Evolutionary conservation across 352 stramenopile genomes (phyloP).

Genomic region (Globisporangium apiculatum): DNA sequence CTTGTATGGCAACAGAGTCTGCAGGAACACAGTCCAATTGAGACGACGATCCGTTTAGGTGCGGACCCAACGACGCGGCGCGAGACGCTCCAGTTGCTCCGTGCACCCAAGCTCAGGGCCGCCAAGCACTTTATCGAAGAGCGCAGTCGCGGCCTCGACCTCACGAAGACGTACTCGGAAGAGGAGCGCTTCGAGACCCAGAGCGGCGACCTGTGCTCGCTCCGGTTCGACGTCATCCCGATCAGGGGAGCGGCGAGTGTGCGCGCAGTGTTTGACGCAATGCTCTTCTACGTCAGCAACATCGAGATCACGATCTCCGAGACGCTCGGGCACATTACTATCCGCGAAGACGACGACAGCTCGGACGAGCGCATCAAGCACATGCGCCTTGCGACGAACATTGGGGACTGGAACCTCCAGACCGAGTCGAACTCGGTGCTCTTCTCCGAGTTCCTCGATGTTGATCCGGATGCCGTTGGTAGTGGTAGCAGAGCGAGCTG

Average conservation of each 20-base stretch:
- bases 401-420: conserved; percentile 18
- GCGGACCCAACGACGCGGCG: conserved; percentile 21
- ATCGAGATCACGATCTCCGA: conserved; percentile 57
- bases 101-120: conserved; percentile 17
- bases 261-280: conserved; percentile 36
- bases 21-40: conserved; percentile 25
- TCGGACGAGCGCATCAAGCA: conserved; percentile 32
- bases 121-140: conserved; percentile 29
- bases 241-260: conserved; percentile 26
- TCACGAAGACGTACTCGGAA: conserved; percentile 26
- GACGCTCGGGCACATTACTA: conserved; percentile 40
- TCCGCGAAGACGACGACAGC: conserved; percentile 48
- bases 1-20: conserved; percentile 14
- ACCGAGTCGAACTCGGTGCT: conserved; percentile 35
- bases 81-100: conserved; percentile 24
- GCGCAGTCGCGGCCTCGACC: conserved; percentile 29
- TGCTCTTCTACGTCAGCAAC: conserved; percentile 38
- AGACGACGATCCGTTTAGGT: conserved; percentile 39
- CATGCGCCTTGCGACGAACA: conserved; percentile 32
- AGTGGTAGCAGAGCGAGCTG: conserved; percentile 12
- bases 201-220: conserved; percentile 31
- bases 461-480: conserved; percentile 10
- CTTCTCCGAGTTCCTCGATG: conserved; percentile 19
- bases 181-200: conserved; percentile 36
- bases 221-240: conserved; percentile 43